These are phyloP conservation scores for Dendrostoma leiphaemia DNA, from an alignment of 2,329 filamentous ascomycete species.

Conservation along the genomic window DNA sequence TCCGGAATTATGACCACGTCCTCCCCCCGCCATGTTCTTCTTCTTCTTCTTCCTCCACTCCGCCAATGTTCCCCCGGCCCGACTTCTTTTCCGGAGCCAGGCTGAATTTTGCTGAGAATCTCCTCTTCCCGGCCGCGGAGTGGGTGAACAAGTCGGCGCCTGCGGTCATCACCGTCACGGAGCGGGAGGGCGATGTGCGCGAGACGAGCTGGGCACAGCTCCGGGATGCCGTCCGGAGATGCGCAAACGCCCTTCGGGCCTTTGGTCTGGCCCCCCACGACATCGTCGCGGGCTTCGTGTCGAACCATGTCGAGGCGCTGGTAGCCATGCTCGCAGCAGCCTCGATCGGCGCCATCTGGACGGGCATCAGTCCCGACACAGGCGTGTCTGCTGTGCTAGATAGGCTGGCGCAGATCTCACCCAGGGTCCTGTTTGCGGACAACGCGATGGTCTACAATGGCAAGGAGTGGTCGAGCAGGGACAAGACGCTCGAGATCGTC, in stretches of 20 bases:
- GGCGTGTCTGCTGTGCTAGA: slow-evolving; percentile 90
- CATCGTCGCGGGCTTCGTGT: slow-evolving; percentile 73
- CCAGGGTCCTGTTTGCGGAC: slow-evolving; percentile 79
- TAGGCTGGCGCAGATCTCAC: slow-evolving; percentile 79
- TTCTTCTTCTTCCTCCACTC: not conserved
- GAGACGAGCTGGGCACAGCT: slow-evolving; percentile 73
- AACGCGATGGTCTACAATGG: slow-evolving; percentile 90
- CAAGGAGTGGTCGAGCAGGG: slow-evolving; percentile 76
- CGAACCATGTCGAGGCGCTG: slow-evolving; percentile 84
- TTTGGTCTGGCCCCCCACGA: slow-evolving; percentile 58
- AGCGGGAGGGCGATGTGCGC: slow-evolving; percentile 56
- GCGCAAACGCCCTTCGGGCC: slow-evolving; percentile 67
- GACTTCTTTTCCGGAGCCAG: slow-evolving; percentile 77
- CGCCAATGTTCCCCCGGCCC: slow-evolving; percentile 80
- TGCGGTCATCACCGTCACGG: slow-evolving; percentile 80
- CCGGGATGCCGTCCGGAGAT: slow-evolving; percentile 72
- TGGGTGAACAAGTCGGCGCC: slow-evolving; percentile 55
- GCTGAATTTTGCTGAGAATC: slow-evolving; percentile 93
- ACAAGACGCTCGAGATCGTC: slow-evolving; percentile 78
- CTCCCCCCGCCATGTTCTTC: slow-evolving; percentile 23
- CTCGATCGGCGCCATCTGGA: slow-evolving; percentile 86
- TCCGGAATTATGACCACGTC: slow-evolving; percentile 60
- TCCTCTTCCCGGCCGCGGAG: slow-evolving; percentile 71
- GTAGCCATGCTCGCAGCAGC: slow-evolving; percentile 85
- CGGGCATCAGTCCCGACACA: slow-evolving; percentile 87